Percentiles rank a stretch among this genome's conserved stretches.
Conservation (phyloP, 495 filamentous ascomycete genomes). For the Penicillium argentinense region DNA sequence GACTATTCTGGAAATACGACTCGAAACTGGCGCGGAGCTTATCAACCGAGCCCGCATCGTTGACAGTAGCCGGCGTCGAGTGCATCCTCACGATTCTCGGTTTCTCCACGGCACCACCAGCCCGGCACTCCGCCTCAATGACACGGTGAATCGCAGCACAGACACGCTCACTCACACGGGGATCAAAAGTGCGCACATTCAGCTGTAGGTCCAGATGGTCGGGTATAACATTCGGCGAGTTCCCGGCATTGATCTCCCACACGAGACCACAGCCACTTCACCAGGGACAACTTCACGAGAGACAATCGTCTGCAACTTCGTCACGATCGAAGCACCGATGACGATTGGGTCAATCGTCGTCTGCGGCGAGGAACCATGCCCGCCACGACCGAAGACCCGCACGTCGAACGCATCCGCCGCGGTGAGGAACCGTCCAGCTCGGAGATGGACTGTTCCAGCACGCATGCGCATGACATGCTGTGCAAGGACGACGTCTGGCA, state of each 20-base stretch:
- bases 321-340: constrained; percentile 50
- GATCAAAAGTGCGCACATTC: constrained; percentile 44
- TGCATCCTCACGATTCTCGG: constrained; percentile 38
- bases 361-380: constrained; percentile 54
- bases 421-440: constrained; percentile 27
- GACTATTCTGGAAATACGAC: constrained; percentile 40
- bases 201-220: constrained; percentile 48
- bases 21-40: constrained; percentile 40
- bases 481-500: constrained; percentile 57
- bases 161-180: constrained; percentile 40
- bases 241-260: constrained; percentile 52
- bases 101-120: constrained; percentile 36
- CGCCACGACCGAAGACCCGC: constrained; percentile 50
- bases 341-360: constrained; percentile 57
- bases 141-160: constrained; percentile 49
- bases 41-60: constrained; percentile 46
- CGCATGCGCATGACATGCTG: constrained; percentile 56
- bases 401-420: constrained; percentile 46
- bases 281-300: constrained; percentile 51
- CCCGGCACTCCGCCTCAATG: constrained; percentile 53
- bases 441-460: constrained; percentile 40
- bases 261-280: constrained; percentile 56
- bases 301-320: constrained; percentile 57
- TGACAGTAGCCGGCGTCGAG: constrained; percentile 51
- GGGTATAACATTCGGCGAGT: constrained; percentile 55